Evolutionary conservation across 1,284 basidiomycete genomes (phyloP), one percentile per base, ranked within the genome.

Genomic region (Pseudozyma hubeiensis): DNA sequence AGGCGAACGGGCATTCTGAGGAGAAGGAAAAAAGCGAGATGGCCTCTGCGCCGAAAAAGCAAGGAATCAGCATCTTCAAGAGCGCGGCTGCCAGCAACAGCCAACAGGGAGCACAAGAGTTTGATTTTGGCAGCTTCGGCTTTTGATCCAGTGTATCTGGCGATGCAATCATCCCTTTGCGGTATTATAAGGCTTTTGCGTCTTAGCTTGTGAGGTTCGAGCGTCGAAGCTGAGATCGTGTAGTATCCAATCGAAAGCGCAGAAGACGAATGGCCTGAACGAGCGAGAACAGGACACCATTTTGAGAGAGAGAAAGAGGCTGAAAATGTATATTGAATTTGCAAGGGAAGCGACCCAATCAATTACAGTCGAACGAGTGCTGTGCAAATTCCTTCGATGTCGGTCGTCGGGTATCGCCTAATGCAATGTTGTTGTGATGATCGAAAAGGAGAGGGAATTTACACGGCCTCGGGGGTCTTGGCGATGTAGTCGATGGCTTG

Each of bases 401-500:
- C 24, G 24, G 24, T 24, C 24, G 24, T 24, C 24, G 24, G 24
- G 24, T 24, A 14, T 14, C 35, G 14, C 8, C 35, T 10, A 14
- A 10, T 37, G 35, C 39, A 41, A 41, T 7, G 16, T 13, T n/a
- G 11, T 41, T 7, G 11, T 41, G 13, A 7, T 41, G 39, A 16
- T 41, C 13, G 16, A n/a, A 7, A 2, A 16, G 16, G 39, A 41
- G 9, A 41, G 8, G 19, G 11, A 13, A 13, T 58, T 50, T 58
- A 58, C 55, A 58, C 55, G 30, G 50, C 94, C 87, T 92, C 93
- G 74, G 94, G 93, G 53, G 93, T 93, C 87, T 96, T 94, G 82
- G 90, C 90, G 86, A 99, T 94, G 86, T 99, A 99, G 86, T 98
- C 93, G 84, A 99, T 94, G 59, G 96, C 96, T 86, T 99, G 91